These are phyloP conservation scores for Hyaloperonospora arabidopsidis DNA, from an alignment of 352 stramenopile genomes.

Conservation along the genomic window DNA sequence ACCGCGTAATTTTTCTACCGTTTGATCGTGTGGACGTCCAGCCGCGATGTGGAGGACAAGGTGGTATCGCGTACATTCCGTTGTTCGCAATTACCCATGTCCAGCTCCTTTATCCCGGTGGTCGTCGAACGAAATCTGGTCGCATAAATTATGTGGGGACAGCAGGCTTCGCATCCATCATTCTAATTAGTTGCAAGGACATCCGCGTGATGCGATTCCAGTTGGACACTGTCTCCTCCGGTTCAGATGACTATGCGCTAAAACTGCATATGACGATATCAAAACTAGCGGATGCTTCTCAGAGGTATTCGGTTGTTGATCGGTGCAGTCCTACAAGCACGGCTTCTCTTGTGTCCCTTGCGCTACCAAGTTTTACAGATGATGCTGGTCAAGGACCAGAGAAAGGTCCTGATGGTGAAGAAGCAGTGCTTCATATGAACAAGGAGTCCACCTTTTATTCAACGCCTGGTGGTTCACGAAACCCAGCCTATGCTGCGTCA, in stretches of 20 bases:
- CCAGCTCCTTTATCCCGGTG: conserved; percentile 51
- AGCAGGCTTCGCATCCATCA: conserved; percentile 34
- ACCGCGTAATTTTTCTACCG: conserved; percentile 62
- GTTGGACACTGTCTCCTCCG: conserved; percentile 36
- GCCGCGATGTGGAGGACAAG: conserved; percentile 30
- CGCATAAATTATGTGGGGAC: conserved; percentile 44
- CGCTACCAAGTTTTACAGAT: conserved; percentile 6
- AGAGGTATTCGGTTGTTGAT: conserved; percentile 41
- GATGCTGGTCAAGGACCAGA: conserved; percentile 10
- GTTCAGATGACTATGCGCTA: conserved; percentile 50
- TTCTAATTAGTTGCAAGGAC: conserved; percentile 76
- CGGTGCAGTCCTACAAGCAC: conserved; percentile 11
- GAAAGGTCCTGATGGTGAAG: conserved; percentile 7
- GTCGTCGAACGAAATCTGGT: conserved; percentile 45
- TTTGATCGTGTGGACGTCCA: conserved; percentile 45
- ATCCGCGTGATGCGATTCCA: conserved; percentile 64
- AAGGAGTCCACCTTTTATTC: conserved; percentile 12
- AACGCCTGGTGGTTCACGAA: conserved; percentile 11
- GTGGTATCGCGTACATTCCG: conserved; percentile 56
- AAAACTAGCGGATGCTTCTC: conserved; percentile 46
- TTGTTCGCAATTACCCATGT: conserved; percentile 62
- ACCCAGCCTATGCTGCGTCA: conserved; percentile 26
- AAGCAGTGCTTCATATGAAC: conserved; percentile 9
- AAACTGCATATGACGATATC: conserved; percentile 41
- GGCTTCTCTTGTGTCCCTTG: conserved; percentile 14